Evolutionary conservation across 176 grass and related monocot genomes (phyloP), one percentile per base, ranked within the genome.

Genomic region (Eragrostis nindensis): DNA sequence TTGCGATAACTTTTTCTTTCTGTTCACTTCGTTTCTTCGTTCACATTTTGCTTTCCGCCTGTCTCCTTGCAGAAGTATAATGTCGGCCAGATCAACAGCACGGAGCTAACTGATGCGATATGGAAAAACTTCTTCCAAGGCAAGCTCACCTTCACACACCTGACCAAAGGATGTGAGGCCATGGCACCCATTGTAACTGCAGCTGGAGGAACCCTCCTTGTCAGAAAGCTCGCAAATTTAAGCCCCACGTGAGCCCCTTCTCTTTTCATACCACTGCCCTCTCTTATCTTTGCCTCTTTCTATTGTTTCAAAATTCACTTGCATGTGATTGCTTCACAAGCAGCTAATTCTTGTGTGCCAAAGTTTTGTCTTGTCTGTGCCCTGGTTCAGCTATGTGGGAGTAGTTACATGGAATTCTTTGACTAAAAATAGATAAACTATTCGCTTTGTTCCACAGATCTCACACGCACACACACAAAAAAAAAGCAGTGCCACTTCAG

Each of bases 91-190:
- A 93, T 99, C 78, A 99, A 76, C 78, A 84, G 77, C 45, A 93
- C 71, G 6, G 84, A 95, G 80, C 69, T 95, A 61, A 90, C 40
- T 29, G 86, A 99, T 70, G 81, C 84, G 0, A 70, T 93, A n/a
- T 91, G 86, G 88, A 99, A 95, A 54, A 93, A 62, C 62, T 93
- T 95, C 49, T 85, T 99, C 71, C 82, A 99, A 68, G 90, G 90
- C 40, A 95, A 89, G 72, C 79, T 99, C 47, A 95, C 96, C 44
- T 95, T 82, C 73, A n/a, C 70, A 6, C 81, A 90, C 24, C 91
- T 86, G 88, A 86, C 57, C 80, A 99, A 95, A 88, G 96, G 90
- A 48, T 86, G 86, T 50, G 88, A 95, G 73, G 82, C 86, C 45
- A 95, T 95, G 96, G 43, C 86, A 54, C 96, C 96, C 3, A 86